A percentile compares a stretch with the other conserved stretches of the same genome.
Conservation (phyloP, 2,329 filamentous ascomycete species). For the Paecilomyces dactylethromorphus region DNA sequence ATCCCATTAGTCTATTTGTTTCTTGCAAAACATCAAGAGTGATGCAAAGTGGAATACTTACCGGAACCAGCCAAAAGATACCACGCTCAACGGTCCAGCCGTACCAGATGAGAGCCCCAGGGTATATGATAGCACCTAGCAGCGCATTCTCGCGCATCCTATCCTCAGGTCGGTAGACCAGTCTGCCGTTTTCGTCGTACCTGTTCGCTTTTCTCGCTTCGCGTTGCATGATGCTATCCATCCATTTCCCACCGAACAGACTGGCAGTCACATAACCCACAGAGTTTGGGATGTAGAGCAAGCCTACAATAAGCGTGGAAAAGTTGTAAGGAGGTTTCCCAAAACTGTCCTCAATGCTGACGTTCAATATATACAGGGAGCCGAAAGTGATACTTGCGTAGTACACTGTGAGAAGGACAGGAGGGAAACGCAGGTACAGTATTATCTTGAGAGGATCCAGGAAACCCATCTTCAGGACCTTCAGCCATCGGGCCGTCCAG, state of each 20-base stretch:
- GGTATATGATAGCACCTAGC: slow-evolving; percentile 65
- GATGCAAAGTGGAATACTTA: slow-evolving; percentile 10
- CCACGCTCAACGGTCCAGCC: slow-evolving; percentile 65
- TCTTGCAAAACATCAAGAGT: not conserved
- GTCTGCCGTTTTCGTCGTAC: slow-evolving; percentile 59
- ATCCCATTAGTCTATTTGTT: slow-evolving; percentile 1
- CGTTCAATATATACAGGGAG: slow-evolving; percentile 69
- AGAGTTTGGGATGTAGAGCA: slow-evolving; percentile 70
- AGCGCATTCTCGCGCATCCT: slow-evolving; percentile 77
- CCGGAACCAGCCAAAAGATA: slow-evolving; percentile 56
- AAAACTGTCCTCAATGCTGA: slow-evolving; percentile 68
- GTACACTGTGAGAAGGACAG: slow-evolving; percentile 66
- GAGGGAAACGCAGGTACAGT: slow-evolving; percentile 64
- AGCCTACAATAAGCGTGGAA: slow-evolving; percentile 60
- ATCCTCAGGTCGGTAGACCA: slow-evolving; percentile 70
- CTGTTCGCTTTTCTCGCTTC: slow-evolving; percentile 65
- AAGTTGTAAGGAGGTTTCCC: slow-evolving; percentile 61
- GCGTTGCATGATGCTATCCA: slow-evolving; percentile 72
- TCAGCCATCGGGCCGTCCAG: slow-evolving; percentile 48
- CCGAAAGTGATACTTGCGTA: slow-evolving; percentile 71
- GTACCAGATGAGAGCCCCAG: slow-evolving; percentile 64
- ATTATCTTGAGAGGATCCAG: slow-evolving; percentile 68
- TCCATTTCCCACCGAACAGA: slow-evolving; percentile 67
- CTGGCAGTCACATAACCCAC: slow-evolving; percentile 66
- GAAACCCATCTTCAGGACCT: slow-evolving; percentile 54